These are phyloP conservation scores for Calonectria hawksworthii DNA, from an alignment of 2,329 filamentous ascomycete species.

Conservation along the genomic window DNA sequence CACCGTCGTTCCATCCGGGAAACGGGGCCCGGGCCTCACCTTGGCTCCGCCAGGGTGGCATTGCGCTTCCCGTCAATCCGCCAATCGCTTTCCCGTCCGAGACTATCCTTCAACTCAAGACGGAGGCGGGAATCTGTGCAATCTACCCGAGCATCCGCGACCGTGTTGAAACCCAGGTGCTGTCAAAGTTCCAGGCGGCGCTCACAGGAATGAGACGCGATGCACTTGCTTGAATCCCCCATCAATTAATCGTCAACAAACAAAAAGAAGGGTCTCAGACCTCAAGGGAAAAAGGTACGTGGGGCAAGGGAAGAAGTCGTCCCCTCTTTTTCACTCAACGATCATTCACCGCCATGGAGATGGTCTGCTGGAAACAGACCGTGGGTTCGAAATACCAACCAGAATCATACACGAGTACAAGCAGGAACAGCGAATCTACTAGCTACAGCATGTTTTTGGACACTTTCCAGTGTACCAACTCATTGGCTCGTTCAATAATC, in stretches of 20 bases:
- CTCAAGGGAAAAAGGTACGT: neutral
- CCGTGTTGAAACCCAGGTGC: neutral
- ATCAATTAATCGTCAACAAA: neutral
- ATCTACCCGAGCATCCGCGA: conserved; percentile 16
- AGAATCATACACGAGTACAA: neutral
- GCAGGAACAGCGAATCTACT: neutral
- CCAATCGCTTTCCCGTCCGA: conserved; percentile 15
- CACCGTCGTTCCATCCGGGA: conserved; percentile 12
- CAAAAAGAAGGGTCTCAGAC: neutral
- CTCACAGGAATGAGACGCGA: conserved; percentile 2
- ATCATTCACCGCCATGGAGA: neutral
- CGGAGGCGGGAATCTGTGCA: conserved; percentile 22
- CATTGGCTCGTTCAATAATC: neutral
- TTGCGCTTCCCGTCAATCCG: conserved; percentile 15
- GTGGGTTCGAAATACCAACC: neutral
- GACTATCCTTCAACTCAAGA: conserved; percentile 3
- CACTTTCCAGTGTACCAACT: neutral
- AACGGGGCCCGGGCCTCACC: conserved; percentile 11
- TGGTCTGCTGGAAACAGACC: neutral
- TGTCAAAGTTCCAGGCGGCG: neutral
- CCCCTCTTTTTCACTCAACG: neutral
- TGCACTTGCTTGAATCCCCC: neutral
- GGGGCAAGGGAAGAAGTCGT: neutral
- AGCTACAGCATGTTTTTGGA: neutral
- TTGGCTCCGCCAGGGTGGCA: conserved; percentile 6